Evolutionary conservation across 1,139 yeast species (phyloP), one percentile per base, ranked within the genome.

Genomic region (Candida sp.): DNA sequence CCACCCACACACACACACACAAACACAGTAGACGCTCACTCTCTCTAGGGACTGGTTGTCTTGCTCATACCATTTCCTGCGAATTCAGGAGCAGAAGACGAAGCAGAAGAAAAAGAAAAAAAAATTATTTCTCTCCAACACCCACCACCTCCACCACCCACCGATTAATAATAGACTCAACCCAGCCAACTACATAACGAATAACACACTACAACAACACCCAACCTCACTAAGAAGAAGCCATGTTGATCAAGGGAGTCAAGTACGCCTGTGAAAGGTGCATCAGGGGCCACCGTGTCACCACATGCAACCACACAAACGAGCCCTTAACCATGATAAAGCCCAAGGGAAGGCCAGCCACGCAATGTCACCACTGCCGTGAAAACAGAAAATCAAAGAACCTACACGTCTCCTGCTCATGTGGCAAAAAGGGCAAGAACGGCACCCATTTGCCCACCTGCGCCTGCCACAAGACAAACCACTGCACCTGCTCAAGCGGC

Each of bases 181-280:
- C 17, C 17, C 17, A 17, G 17, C 17, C 17, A 17, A 17, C 17
- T 17, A 17, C 17, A 17, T 17, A 17, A 17, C 17, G 17, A 17
- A 17, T 17, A 17, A 17, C 17, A 17, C 17, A 17, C 17, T 17
- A 17, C 17, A 17, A 17, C 17, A 17, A 17, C 17, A 17, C 17
- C 17, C 17, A 38, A 38, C 9, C 7, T 4, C 5, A 38, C 26
- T 9, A 9, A 34, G 23, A 41, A 22, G 17, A 11, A 23, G 92
- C 92, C 98, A 97, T 93, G 50, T 77, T 89, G 52, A 85, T 93
- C 50, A 90, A 92, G 65, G 98, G 98, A 38, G 87, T 90, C 58
- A 93, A 94, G 67, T 93, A 92, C 70, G 98, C 99, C 53, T 93
- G 99, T 68, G 97, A 90, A 68, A 77, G 98, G 58, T 94, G 99